These are phyloP conservation scores for Helicocarpus griseus DNA, from an alignment of 2,329 filamentous ascomycete species.

Conservation along the genomic window DNA sequence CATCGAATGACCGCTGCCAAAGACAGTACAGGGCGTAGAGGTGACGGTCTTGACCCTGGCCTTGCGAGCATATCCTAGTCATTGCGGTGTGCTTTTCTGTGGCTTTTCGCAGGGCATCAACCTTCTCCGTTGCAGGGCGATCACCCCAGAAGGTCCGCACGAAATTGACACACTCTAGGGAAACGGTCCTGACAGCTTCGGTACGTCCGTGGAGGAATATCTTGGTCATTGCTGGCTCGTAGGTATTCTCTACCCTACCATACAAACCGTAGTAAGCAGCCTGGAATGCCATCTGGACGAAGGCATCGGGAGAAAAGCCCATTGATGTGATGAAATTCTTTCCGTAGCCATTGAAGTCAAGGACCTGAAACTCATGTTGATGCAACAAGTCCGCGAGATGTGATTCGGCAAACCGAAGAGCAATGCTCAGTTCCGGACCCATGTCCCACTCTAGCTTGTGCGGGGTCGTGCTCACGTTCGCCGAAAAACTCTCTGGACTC, in stretches of 20 bases:
- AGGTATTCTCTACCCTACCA: constrained; percentile 85
- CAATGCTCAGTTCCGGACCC: constrained; percentile 81
- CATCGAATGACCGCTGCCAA: constrained; percentile 83
- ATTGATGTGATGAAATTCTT: constrained; percentile 97
- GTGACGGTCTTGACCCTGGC: constrained; percentile 83
- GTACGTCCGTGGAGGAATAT: constrained; percentile 86
- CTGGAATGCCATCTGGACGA: constrained; percentile 98
- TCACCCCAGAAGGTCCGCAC: constrained; percentile 93
- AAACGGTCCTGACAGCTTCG: constrained; percentile 82
- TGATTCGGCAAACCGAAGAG: constrained; percentile 90
- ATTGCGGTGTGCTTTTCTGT: constrained; percentile 71
- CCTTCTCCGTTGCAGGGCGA: constrained; percentile 69
- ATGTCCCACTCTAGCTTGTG: constrained; percentile 98
- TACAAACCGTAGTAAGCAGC: constrained; percentile 96
- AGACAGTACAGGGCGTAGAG: constrained; percentile 89
- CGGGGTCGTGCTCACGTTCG: constrained; percentile 79
- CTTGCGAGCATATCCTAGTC: constrained; percentile 80
- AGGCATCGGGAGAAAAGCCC: constrained; percentile 94
- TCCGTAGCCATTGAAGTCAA: constrained; percentile 82
- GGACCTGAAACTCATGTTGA: constrained; percentile 89
- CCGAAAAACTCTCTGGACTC: constrained; percentile 72
- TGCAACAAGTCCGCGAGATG: constrained; percentile 87
- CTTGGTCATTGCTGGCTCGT: constrained; percentile 98
- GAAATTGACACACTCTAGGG: constrained; percentile 74
- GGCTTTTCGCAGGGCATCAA: constrained; percentile 74